Evolutionary conservation across 345 rosid species (phyloP).

Genomic region (Murraya paniculata): DNA sequence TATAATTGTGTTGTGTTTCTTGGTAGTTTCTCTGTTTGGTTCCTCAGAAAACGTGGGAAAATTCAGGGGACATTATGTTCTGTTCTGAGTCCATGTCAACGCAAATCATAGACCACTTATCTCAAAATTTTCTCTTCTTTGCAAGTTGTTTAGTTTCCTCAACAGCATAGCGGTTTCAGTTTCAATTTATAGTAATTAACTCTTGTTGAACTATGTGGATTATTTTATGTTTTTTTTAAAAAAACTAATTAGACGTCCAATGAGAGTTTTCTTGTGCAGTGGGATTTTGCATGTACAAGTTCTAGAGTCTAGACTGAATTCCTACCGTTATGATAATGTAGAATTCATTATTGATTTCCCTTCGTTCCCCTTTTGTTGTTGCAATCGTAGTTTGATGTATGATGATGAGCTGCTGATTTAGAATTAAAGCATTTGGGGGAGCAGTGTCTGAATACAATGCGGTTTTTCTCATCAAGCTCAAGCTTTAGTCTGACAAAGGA

Average conservation of each 20-base stretch:
- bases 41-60: background rate
- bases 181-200: background rate
- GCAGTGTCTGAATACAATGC: constrained; percentile 42
- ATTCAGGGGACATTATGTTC: background rate
- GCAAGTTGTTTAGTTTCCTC: background rate
- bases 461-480: constrained; percentile 65
- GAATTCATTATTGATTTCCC: background rate
- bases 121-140: background rate
- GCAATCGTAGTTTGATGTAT: constrained; percentile 1
- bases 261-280: background rate
- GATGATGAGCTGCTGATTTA: constrained; percentile 31
- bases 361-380: background rate
- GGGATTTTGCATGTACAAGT: background rate
- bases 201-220: constrained; percentile 3
- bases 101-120: background rate
- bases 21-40: background rate
- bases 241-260: background rate
- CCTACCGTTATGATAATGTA: background rate
- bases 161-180: background rate
- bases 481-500: constrained; percentile 48
- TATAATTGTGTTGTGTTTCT: background rate
- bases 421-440: constrained; percentile 17
- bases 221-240: background rate
- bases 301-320: background rate
- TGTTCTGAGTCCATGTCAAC: background rate